phyloP scores from a whole-genome alignment of 2,329 filamentous ascomycete genomes.

The Fusarium acutatum region DNA sequence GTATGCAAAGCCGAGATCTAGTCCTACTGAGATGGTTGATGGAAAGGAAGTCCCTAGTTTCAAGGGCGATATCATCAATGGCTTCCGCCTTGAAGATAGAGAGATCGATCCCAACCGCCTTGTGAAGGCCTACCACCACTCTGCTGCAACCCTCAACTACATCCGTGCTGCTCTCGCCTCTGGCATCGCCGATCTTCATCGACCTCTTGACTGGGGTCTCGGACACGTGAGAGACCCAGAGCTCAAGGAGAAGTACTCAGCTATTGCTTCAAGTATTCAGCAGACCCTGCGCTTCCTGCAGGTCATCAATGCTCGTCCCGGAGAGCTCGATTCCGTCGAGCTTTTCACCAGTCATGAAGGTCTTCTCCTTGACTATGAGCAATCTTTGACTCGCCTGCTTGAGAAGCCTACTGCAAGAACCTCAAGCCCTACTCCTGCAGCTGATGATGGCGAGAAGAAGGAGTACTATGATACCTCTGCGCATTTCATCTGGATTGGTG shows the following conservation, averaged over 20 bases:
- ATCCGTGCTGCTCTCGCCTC: conserved; percentile 83
- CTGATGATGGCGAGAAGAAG: conserved; percentile 48
- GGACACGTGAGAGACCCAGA: conserved; percentile 87
- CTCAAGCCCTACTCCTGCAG: conserved; percentile 54
- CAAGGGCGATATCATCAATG: conserved; percentile 95
- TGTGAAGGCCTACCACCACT: conserved; percentile 94
- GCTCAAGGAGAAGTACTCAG: conserved; percentile 85
- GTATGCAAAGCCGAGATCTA: conserved; percentile 95
- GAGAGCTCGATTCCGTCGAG: conserved; percentile 89
- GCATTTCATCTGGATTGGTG: conserved; percentile 98
- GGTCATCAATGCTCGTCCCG: conserved; percentile 87
- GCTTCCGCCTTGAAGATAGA: conserved; percentile 78
- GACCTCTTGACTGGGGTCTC: conserved; percentile 92
- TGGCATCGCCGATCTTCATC: conserved; percentile 92
- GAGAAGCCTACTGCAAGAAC: conserved; percentile 63
- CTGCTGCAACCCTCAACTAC: conserved; percentile 93
- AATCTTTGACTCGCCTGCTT: conserved; percentile 81
- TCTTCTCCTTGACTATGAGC: conserved; percentile 92
- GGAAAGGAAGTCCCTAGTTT: conserved; percentile 88
- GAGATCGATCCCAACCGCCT: conserved; percentile 84
- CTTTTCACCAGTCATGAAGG: conserved; percentile 97
- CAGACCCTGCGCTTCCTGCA: conserved; percentile 94
- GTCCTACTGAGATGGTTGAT: conserved; percentile 82
- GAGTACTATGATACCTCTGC: conserved; percentile 94
- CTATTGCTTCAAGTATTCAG: conserved; percentile 85